Evolutionary conservation across 73 alveolate genomes (phyloP), one percentile per base, ranked within the genome.

Genomic region (Stentor roeselii): DNA sequence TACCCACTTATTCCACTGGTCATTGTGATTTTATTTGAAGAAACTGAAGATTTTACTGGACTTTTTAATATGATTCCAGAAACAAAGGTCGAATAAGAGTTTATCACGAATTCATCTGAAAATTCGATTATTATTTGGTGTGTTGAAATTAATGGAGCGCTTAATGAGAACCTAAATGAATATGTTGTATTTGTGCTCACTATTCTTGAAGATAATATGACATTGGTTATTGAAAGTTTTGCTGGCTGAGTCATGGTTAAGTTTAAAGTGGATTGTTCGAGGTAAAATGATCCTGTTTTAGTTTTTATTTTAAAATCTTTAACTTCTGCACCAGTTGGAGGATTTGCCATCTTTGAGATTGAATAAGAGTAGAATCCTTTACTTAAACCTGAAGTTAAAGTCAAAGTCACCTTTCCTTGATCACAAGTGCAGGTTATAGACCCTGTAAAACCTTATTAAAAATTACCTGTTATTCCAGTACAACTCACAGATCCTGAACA

Each of bases 401-500:
- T 67, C 34, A 67, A 27, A 1, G 80, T 67, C 0, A 32, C 80
- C 14, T 14, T 1, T 15, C 80, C 80, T 67, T 67, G 21, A 21
- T 21, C n/a, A 32, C 80, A 67, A 1, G 80, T 30, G 41, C 80
- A 67, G n/a, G n/a, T n/a, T n/a, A n/a, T n/a, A n/a, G n/a, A n/a
- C n/a, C n/a, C n/a, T n/a, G n/a, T n/a, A n/a, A n/a, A n/a, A 21
- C 41, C 27, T 27, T 14, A 21, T 2, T 15, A n/a, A 27, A 67
- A 0, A 0, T n/a, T 30, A 30, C 80, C 37, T 30, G 41, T 34
- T 21, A 34, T 32, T 30, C 80, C 37, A 21, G 50, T 67, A 32
- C 50, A 30, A 21, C 27, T 34, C 41, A 67, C 37, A 1, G 50
- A 27, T 67, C 50, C 37, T 21, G 11, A 15, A 67, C 80, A 67